Base-by-base conservation (phyloP, 768 basidiomycete genomes). In the Lenzites betulinus region DNA sequence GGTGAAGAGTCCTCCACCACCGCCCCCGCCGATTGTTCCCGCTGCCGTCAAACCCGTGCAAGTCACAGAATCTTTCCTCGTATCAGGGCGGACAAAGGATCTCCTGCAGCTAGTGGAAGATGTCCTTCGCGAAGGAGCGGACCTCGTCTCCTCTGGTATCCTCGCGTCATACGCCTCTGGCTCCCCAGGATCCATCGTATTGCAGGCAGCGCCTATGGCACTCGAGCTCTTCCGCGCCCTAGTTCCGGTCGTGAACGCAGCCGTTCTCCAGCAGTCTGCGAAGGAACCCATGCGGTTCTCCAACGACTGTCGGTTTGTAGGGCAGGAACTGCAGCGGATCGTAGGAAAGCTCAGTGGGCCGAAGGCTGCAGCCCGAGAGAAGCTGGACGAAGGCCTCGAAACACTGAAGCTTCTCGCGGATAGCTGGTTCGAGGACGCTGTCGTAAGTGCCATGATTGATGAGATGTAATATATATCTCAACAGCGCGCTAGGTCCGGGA, bases 151-250 rank as follows among this genome's bases (percentile, higher is more conserved):
- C 1, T 86, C 88, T 1, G 79, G 78, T 55, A 76, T 89, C 26
- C 81, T 90, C 56, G 63, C 77, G 30, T 62, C 74, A 28, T 51
- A 59, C 54, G 68, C 60, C 0, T 63, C 73, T 28, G 66, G 65
- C 28, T 71, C 66, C 1, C 62, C 74, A 2, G 88, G 89, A 11
- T 76, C 74, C 1, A 74, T 87, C 22, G 77, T 95, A 25, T 68
- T 83, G 44, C 82, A 87, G 63, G 79, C 88, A 1, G 81, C 88
- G 18, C 76, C 84, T 2, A 81, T 87, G 18, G 78, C 87, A 2
- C 77, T 96, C 55, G 93, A 95, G 54, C 75, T 97, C 9, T 90
- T 87, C 74, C 82, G 89, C 44, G 91, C 92, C 1, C 71, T 97
- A 25, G 86, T 90, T 69, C 92, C 92, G 13, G 79, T 90, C 38